These are phyloP conservation scores for Talaromyces amestolkiae DNA, from an alignment of 2,329 filamentous ascomycete genomes.

Conservation along the genomic window DNA sequence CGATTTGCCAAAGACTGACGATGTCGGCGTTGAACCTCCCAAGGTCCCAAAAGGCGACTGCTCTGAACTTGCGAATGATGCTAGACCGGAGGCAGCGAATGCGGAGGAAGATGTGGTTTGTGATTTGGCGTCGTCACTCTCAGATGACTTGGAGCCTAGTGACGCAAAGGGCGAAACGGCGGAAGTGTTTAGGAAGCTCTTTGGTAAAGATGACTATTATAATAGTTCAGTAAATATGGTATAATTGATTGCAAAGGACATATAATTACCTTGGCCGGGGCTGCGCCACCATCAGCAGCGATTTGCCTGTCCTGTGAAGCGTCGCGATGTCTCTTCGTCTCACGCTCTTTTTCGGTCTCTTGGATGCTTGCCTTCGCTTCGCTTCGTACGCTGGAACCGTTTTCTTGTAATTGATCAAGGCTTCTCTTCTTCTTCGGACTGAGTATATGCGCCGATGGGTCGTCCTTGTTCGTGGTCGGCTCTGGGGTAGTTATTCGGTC, in stretches of 20 bases:
- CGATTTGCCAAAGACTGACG: constrained; percentile 43
- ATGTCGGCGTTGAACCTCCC: constrained; percentile 39
- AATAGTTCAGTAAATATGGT: constrained; percentile 23
- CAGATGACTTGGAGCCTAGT: constrained; percentile 28
- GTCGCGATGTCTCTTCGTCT: constrained; percentile 46
- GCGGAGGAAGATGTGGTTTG: constrained; percentile 52
- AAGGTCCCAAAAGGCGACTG: constrained; percentile 64
- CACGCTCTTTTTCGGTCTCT: constrained; percentile 33
- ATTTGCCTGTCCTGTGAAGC: constrained; percentile 38
- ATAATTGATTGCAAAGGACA: neutral
- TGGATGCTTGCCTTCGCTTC: constrained; percentile 22
- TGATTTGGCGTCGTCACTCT: constrained; percentile 22
- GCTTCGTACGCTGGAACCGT: constrained; percentile 26
- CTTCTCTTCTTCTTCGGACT: constrained; percentile 47
- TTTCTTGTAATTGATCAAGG: constrained; percentile 43
- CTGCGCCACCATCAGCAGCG: constrained; percentile 21
- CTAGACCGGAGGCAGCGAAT: constrained; percentile 68
- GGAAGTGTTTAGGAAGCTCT: constrained; percentile 45
- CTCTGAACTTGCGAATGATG: constrained; percentile 60
- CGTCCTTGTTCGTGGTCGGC: constrained; percentile 16
- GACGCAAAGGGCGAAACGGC: constrained; percentile 44
- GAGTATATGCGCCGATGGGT: constrained; percentile 26
- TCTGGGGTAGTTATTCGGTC: constrained; percentile 38
- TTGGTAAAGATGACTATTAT: constrained; percentile 28
- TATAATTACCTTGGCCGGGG: constrained; percentile 26